Evolutionary conservation across 2,329 filamentous ascomycete genomes (phyloP), one percentile per base, ranked within the genome.

Genomic region (Penicillium vulpinum): DNA sequence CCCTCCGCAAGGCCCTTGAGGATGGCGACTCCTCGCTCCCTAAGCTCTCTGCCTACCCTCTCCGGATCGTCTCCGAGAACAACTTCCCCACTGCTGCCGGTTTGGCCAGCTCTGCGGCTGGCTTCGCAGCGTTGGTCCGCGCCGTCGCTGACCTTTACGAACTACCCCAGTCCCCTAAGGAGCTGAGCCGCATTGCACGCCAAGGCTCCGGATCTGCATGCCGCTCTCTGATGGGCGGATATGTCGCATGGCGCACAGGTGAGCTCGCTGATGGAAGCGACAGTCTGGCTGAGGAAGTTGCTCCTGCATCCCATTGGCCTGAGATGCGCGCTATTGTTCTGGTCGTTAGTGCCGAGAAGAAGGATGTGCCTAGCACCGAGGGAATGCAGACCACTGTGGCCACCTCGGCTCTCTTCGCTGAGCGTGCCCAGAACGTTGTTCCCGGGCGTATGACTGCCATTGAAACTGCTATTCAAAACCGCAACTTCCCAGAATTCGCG

Each of bases 21-120:
- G 80, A 81, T 35, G 76, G 82, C 59, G 81, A 96, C 73, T 67
- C 86, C 0, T 86, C 85, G 22, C 83, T 96, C n/a, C 91, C 93
- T 41, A 91, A 90, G 75, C 86, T 99, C 56, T 90, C 91, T 11
- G 73, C 81, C 50, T 81, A 89, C 69, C 86, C 90, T 33, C 85
- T 99, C 60, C 89, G 88, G 67, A 88, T 99, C 64, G 92, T 97
- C 55, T 94, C 90, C 56, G 90, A 94, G 80, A 99, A 99, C 84
- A 99, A 99, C 83, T 99, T 99, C 83, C 94, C 94, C 62, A 99
- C 94, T 2, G 94, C 94, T 26, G 94, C 94, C 5, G 94, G 94
- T 7, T 86, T 99, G 28, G 85, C 85, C 39, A 82, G 80, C 64
- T 81, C 80, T 22, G 85, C 85, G n/a, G 85, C 85, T n/a, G 85